phyloP scores from a whole-genome alignment of 805 yeast species.

The Teunomyces aglyptinius region DNA sequence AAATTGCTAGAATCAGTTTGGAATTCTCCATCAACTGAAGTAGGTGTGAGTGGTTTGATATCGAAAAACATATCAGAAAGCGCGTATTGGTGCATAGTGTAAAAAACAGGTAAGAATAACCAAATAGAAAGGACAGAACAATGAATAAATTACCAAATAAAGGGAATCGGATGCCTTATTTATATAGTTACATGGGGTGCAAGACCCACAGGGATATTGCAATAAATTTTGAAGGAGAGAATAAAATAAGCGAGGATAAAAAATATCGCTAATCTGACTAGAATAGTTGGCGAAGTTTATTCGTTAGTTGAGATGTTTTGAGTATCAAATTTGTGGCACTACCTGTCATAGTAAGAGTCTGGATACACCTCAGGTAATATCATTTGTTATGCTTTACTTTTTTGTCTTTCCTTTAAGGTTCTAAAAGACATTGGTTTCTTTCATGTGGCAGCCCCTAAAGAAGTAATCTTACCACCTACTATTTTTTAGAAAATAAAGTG shows the following conservation, averaged over 20 bases:
- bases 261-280: neutral
- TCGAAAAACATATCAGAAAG: neutral
- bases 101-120: neutral
- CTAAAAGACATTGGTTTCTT: neutral
- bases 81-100: neutral
- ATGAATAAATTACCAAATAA: neutral
- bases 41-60: neutral
- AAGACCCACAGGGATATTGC: neutral
- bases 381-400: neutral
- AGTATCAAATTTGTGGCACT: too few relatives aligned
- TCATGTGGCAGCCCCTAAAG: neutral
- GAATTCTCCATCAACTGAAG: neutral
- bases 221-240: neutral
- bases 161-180: neutral
- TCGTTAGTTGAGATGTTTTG: too few relatives aligned
- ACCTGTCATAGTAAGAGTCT: too few relatives aligned
- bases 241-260: neutral
- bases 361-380: neutral
- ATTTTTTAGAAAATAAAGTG: neutral
- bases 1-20: neutral
- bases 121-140: neutral
- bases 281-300: neutral
- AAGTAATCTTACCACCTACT: neutral
- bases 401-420: neutral
- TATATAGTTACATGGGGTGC: constrained; percentile 1